These are phyloP conservation scores for Colletotrichum paranaense DNA, from an alignment of 2,329 filamentous ascomycete species.

Conservation along the genomic window DNA sequence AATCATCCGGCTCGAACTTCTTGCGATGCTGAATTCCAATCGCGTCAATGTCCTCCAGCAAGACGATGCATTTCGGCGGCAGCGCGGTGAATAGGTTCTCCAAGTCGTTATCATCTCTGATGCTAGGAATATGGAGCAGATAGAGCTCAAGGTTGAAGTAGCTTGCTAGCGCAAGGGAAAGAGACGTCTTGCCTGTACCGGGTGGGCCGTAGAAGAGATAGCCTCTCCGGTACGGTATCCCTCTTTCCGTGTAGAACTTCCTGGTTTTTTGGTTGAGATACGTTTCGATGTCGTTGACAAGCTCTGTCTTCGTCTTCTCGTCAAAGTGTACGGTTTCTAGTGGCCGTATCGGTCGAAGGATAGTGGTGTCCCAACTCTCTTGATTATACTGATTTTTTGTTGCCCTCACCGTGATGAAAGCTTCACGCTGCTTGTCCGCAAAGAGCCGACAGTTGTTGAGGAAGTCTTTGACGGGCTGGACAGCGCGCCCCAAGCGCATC, in stretches of 20 bases:
- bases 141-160: slow-evolving; percentile 79
- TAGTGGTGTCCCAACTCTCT: slow-evolving; percentile 48
- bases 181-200: slow-evolving; percentile 80
- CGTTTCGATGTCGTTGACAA: slow-evolving; percentile 75
- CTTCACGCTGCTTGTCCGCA: slow-evolving; percentile 48
- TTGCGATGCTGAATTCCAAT: slow-evolving; percentile 37
- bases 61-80: slow-evolving; percentile 40
- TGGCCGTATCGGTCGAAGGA: slow-evolving; percentile 40
- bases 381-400: slow-evolving; percentile 41
- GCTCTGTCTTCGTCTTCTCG: slow-evolving; percentile 64
- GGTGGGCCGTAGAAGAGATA: slow-evolving; percentile 80
- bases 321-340: slow-evolving; percentile 51
- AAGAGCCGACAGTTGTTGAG: slow-evolving; percentile 44
- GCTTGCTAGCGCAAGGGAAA: slow-evolving; percentile 79
- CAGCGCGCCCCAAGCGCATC: slow-evolving; percentile 51
- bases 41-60: slow-evolving; percentile 42
- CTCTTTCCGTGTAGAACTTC: slow-evolving; percentile 77
- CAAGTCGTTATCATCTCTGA: slow-evolving; percentile 43
- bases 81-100: slow-evolving; percentile 45
- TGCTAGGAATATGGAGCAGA: slow-evolving; percentile 73
- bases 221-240: slow-evolving; percentile 79
- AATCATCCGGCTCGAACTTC: slow-evolving; percentile 29
- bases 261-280: slow-evolving; percentile 69
- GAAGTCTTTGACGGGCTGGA: slow-evolving; percentile 44
- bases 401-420: slow-evolving; percentile 49